A percentile compares a stretch with the other conserved stretches of the same genome.
phyloP scores from a whole-genome alignment of 2,329 filamentous ascomycete genomes.

The Epichloe hybrida region DNA sequence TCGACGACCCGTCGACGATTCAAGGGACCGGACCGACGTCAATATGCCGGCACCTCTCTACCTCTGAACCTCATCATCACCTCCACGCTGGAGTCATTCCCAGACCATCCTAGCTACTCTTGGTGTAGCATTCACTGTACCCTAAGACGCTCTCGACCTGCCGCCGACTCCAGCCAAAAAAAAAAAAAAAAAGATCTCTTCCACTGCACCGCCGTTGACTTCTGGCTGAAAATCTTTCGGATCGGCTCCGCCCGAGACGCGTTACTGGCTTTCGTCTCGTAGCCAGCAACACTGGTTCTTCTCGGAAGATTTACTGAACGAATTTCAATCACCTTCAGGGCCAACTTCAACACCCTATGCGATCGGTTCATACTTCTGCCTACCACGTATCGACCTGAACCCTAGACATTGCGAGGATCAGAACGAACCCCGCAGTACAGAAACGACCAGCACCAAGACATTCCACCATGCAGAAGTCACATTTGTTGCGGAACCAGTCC shows the following conservation, averaged over 20 bases:
- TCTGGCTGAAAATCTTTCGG: neutral
- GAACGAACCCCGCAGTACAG: neutral
- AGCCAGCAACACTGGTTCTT: neutral
- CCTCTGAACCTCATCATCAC: neutral
- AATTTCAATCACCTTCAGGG: neutral
- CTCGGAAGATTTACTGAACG: neutral
- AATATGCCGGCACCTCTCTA: constrained; percentile 4
- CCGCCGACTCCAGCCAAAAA: neutral
- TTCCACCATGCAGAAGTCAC: constrained; percentile 5
- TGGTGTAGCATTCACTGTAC: neutral
- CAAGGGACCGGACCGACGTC: neutral
- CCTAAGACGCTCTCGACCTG: neutral
- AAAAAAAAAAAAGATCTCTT: neutral
- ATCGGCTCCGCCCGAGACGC: neutral
- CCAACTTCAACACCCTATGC: neutral
- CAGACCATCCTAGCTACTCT: neutral
- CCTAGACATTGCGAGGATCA: neutral
- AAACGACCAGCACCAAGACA: neutral
- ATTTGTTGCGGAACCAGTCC: constrained; percentile 2
- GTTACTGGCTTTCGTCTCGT: neutral
- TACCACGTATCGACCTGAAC: neutral
- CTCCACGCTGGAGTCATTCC: neutral
- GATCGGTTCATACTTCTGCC: neutral
- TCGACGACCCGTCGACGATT: neutral
- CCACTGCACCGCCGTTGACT: too few species aligned